Evolutionary conservation across 2,329 filamentous ascomycete species (phyloP).

Genomic region (Xylariaceae sp.): DNA sequence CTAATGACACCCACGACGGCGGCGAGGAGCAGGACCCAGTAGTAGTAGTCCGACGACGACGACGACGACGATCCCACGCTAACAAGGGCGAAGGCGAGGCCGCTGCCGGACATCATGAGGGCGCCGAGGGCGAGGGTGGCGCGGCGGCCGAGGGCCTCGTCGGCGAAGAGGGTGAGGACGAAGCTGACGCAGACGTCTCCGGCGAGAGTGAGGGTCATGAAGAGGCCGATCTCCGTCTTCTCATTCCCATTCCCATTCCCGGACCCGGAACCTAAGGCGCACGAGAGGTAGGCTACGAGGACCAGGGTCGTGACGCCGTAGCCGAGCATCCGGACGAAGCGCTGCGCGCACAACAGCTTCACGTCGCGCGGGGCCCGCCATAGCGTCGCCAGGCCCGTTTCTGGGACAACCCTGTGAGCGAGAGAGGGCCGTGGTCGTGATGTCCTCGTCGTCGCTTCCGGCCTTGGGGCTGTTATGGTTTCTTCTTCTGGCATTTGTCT

Average conservation of each 20-base stretch:
- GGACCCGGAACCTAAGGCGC: too few species aligned
- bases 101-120: constrained; percentile 49
- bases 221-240: constrained; percentile 51
- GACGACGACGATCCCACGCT: too few species aligned
- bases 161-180: constrained; percentile 52
- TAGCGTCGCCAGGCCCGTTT: constrained; percentile 43
- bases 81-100: constrained; percentile 47
- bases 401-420: constrained; percentile 17
- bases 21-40: constrained; percentile 53
- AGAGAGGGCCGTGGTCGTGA: background rate
- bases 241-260: constrained; percentile 44
- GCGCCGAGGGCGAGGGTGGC: constrained; percentile 50
- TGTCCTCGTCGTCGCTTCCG: background rate
- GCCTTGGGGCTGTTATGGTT: too few species aligned
- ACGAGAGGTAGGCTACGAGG: constrained; percentile 52
- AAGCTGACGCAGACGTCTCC: constrained; percentile 57
- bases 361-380: constrained; percentile 40
- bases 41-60: too few species aligned
- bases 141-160: constrained; percentile 50
- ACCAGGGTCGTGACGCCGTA: constrained; percentile 56
- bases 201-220: constrained; percentile 59
- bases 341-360: constrained; percentile 53
- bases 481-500: too few species aligned
- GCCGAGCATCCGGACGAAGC: constrained; percentile 58
- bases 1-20: constrained; percentile 58